These are phyloP conservation scores for Ustilago loliicola DNA, from an alignment of 1,284 basidiomycete genomes.

Conservation along the genomic window DNA sequence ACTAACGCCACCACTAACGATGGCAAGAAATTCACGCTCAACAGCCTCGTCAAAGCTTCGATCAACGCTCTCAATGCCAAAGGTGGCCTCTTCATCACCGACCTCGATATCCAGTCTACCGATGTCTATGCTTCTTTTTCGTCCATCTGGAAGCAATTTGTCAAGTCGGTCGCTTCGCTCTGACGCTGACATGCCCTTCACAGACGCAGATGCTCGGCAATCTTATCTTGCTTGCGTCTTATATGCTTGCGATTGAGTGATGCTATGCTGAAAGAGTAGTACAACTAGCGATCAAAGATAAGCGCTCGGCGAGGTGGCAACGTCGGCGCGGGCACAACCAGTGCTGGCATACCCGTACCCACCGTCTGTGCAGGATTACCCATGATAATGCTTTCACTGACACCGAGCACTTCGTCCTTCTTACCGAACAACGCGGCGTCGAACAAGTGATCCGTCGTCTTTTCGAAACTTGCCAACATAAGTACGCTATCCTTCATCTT, in stretches of 20 bases:
- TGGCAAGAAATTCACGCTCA: conserved; percentile 8
- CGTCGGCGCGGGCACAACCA: conserved; percentile 52
- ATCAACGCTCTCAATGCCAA: conserved; percentile 9
- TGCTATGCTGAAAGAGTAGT: not conserved
- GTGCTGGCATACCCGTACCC: conserved; percentile 80
- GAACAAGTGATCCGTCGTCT: conserved; percentile 98
- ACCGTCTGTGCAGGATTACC: conserved; percentile 96
- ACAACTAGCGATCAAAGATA: conserved; percentile 55
- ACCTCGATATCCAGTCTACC: conserved; percentile 15
- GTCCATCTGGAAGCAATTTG: conserved; percentile 21
- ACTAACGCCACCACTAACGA: conserved; percentile 20
- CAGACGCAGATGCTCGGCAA: not conserved
- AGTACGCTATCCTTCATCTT: conserved; percentile 99
- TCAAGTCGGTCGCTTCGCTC: conserved; percentile 16
- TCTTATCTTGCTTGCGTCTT: not conserved
- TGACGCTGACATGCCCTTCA: not conserved
- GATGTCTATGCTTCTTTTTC: conserved; percentile 33
- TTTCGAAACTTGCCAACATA: conserved; percentile 99
- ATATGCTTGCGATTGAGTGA: not conserved
- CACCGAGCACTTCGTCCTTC: conserved; percentile 92
- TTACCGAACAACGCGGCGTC: conserved; percentile 97
- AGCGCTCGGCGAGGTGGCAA: conserved; percentile 56
- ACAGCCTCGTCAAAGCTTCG: conserved; percentile 11
- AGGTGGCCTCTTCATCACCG: conserved; percentile 25
- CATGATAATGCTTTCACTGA: conserved; percentile 99